Conservation (phyloP, 1,284 basidiomycete genomes). For the Athelia sp. region DNA sequence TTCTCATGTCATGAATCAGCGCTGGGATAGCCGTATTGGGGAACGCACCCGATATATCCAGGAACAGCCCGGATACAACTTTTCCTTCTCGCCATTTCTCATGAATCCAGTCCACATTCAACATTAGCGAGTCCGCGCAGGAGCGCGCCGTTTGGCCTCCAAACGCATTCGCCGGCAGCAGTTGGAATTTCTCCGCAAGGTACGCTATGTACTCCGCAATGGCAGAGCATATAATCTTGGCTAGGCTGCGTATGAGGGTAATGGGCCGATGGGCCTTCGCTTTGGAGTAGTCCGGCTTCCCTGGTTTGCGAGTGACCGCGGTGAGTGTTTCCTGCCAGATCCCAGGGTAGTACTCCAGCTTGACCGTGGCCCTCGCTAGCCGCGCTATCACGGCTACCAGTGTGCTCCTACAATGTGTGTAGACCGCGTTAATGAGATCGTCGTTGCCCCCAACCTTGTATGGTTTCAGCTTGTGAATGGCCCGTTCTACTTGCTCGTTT, state of each 20-base stretch:
- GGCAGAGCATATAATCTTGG: conserved; percentile 20
- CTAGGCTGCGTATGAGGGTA: conserved; percentile 19
- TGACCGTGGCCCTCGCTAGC: conserved; percentile 20
- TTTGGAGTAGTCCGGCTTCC: conserved; percentile 19
- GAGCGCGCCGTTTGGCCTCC: conserved; percentile 26
- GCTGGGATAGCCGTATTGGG: conserved; percentile 18
- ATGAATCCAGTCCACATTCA: conserved; percentile 23
- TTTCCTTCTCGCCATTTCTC: conserved; percentile 21
- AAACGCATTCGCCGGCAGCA: conserved; percentile 26
- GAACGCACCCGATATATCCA: conserved; percentile 29
- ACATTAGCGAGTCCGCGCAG: conserved; percentile 29
- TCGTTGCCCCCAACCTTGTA: conserved; percentile 27
- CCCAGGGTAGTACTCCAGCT: conserved; percentile 12
- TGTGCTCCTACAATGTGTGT: conserved; percentile 14
- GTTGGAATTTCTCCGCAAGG: conserved; percentile 16
- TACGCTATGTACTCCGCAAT: conserved; percentile 19
- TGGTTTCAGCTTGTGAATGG: conserved; percentile 16
- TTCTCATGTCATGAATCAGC: conserved; percentile 26
- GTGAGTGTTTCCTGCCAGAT: conserved; percentile 13
- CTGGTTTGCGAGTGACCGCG: conserved; percentile 23
- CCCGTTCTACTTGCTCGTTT: conserved; percentile 9
- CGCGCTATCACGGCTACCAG: conserved; percentile 16
- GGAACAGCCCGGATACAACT: conserved; percentile 22
- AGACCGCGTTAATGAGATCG: conserved; percentile 24
- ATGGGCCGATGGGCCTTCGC: conserved; percentile 26